Percentiles rank a stretch among this genome's conserved stretches.
These are phyloP conservation scores for Haberlea rhodopensis DNA, from an alignment of 257 asterid genomes.

Conservation along the genomic window DNA sequence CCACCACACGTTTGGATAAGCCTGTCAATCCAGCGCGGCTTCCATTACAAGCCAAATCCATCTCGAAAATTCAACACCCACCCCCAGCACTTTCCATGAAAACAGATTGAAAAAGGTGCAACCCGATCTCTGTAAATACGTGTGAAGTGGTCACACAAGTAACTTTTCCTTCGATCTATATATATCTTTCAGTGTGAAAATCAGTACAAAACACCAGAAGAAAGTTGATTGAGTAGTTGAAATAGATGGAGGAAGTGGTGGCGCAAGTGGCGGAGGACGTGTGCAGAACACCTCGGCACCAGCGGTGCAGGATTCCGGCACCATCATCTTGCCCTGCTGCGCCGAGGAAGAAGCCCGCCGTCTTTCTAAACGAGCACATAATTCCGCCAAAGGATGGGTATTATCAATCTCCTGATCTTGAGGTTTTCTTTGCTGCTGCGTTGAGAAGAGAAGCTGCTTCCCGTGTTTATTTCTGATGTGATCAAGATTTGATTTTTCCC, in stretches of 20 bases:
- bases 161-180: neutral
- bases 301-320: conserved; percentile 23
- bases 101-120: too few relatives aligned
- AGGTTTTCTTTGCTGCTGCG: conserved; percentile 27
- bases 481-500: too few relatives aligned
- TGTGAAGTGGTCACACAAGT: neutral
- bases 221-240: too few relatives aligned
- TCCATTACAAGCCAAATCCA: conserved; percentile 14
- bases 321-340: conserved; percentile 24
- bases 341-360: conserved; percentile 24
- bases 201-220: too few relatives aligned
- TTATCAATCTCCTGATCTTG: conserved; percentile 25
- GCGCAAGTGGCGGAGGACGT: conserved; percentile 8
- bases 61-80: neutral
- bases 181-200: neutral
- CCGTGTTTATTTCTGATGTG: neutral
- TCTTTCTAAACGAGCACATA: neutral
- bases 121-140: neutral
- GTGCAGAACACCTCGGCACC: conserved; percentile 27
- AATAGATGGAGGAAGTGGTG: neutral
- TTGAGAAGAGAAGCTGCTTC: neutral
- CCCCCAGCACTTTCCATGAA: too few relatives aligned
- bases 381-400: conserved; percentile 23
- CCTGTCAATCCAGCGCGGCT: conserved; percentile 11
- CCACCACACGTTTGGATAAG: conserved; percentile 1